phyloP scores from a whole-genome alignment of 805 yeast species.

The Pichia phayaonensis region DNA sequence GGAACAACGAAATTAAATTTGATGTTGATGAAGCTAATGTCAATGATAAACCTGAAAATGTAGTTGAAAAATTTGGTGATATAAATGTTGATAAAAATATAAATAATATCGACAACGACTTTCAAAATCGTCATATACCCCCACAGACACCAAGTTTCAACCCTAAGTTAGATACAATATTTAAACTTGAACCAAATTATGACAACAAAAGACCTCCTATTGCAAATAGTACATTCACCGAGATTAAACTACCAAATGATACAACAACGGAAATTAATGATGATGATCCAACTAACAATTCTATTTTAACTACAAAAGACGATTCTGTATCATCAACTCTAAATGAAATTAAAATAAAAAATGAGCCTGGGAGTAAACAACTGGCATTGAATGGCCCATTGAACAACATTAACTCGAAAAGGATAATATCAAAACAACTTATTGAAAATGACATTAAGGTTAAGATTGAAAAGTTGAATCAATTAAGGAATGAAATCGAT shows the following conservation, averaged over 20 bases:
- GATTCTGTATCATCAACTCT: neutral
- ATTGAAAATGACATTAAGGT: conserved; percentile 1
- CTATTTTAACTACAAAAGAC: neutral
- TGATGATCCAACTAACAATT: neutral
- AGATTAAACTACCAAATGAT: neutral
- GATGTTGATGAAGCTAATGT: neutral
- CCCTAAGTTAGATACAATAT: neutral
- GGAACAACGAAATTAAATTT: conserved; percentile 8
- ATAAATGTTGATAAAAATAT: neutral
- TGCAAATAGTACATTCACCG: conserved; percentile 4
- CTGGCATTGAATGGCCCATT: neutral
- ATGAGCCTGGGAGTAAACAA: neutral
- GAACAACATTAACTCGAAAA: neutral
- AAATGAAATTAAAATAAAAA: neutral
- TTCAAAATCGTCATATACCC: neutral
- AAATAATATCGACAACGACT: neutral
- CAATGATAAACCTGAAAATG: neutral
- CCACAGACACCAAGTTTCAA: neutral
- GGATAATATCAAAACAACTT: neutral
- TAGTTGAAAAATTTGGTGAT: neutral
- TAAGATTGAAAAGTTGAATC: conserved; percentile 1
- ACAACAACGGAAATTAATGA: neutral
- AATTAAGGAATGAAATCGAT: conserved; percentile 1
- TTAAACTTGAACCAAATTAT: neutral
- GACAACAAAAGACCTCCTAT: neutral